Conservation (phyloP, 148 eudicot genomes). For the Vaccinium corymbosum region DNA sequence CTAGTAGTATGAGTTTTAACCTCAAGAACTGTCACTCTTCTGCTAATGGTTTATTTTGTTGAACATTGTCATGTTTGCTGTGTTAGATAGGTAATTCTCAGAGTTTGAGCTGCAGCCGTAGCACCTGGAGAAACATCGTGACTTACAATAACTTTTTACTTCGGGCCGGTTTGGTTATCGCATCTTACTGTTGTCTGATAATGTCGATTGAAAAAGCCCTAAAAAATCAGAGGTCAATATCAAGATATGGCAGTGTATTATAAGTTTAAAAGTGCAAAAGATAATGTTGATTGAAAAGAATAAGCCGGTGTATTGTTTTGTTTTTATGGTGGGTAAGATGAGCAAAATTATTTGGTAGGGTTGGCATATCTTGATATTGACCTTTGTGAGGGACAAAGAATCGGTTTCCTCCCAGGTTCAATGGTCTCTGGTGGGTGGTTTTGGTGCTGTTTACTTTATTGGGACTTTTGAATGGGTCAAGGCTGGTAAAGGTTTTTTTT, state of each 20-base stretch:
- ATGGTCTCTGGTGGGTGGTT: background rate
- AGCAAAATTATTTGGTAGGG: slow-evolving; percentile 1
- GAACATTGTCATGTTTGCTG: background rate
- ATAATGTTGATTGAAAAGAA: background rate
- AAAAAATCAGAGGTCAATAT: too few species aligned
- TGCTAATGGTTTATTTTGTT: background rate
- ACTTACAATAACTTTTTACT: background rate
- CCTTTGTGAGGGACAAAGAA: background rate
- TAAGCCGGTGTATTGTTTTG: background rate
- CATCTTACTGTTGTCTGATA: background rate
- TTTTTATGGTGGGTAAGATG: background rate
- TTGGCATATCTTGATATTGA: background rate
- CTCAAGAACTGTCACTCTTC: background rate
- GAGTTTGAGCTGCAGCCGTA: background rate
- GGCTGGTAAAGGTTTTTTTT: background rate
- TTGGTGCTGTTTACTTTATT: background rate
- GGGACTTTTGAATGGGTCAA: background rate
- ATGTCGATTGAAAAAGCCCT: background rate
- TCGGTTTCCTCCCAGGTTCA: background rate
- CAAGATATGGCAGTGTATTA: too few species aligned
- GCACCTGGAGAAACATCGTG: background rate
- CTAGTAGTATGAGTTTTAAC: slow-evolving; percentile 3
- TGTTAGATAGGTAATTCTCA: background rate
- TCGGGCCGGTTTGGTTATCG: background rate
- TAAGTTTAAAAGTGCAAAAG: too few species aligned